Conservation (phyloP, 1,284 basidiomycete species). For the Lentinula novae-zelandiae region DNA sequence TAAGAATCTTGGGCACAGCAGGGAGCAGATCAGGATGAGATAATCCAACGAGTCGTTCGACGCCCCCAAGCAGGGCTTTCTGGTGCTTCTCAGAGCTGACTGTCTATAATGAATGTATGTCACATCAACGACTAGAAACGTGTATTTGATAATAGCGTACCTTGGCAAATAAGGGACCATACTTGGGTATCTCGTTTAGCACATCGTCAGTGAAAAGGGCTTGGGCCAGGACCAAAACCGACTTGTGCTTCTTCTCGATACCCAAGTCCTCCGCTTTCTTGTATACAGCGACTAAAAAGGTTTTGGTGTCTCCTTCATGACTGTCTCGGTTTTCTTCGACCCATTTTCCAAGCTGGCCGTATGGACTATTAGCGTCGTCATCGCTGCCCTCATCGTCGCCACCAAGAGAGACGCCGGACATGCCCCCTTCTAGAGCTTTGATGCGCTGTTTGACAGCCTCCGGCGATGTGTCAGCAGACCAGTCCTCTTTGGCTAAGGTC, state of each 20-base stretch:
- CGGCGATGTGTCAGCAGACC: constrained; percentile 90
- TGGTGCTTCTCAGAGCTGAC: constrained; percentile 90
- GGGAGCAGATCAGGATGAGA: constrained; percentile 64
- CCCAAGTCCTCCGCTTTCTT: constrained; percentile 91
- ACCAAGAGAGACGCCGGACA: constrained; percentile 54
- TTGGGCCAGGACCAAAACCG: constrained; percentile 82
- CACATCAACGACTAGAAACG: neutral
- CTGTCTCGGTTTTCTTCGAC: constrained; percentile 73
- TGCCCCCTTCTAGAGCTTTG: constrained; percentile 68
- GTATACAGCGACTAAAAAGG: constrained; percentile 65
- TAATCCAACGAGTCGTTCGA: constrained; percentile 81
- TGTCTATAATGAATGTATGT: constrained; percentile 39
- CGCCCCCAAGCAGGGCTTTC: constrained; percentile 88
- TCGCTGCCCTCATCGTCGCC: constrained; percentile 85
- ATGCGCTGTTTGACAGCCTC: constrained; percentile 88
- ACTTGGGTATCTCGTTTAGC: constrained; percentile 69
- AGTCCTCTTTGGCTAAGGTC: constrained; percentile 68
- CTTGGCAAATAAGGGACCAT: constrained; percentile 78
- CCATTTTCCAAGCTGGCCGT: constrained; percentile 84
- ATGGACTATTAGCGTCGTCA: constrained; percentile 85
- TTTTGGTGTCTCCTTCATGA: constrained; percentile 37
- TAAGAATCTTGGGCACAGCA: constrained; percentile 86
- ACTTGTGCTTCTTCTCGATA: constrained; percentile 96
- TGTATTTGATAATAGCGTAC: constrained; percentile 38
- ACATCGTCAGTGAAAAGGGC: constrained; percentile 84